Evolutionary conservation across 805 yeast species (phyloP).

Genomic region (Metschnikowia kofuensis): DNA sequence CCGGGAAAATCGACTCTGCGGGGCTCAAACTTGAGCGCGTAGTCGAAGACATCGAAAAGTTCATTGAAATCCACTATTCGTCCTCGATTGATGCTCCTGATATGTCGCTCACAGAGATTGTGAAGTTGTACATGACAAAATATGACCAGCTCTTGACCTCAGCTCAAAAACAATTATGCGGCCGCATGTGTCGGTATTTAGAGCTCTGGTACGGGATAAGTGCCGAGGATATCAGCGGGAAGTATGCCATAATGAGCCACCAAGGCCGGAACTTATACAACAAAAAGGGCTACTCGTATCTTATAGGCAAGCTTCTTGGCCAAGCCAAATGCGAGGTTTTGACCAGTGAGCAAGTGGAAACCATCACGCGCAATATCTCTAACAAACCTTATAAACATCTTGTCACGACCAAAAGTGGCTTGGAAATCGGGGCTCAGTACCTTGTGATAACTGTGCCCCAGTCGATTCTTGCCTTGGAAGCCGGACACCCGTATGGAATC

Average conservation of each 20-base stretch:
- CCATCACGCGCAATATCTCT: constrained; percentile 30
- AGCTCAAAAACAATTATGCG: constrained; percentile 50
- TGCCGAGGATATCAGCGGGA: constrained; percentile 65
- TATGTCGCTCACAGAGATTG: constrained; percentile 49
- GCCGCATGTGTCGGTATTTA: constrained; percentile 51
- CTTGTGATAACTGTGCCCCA: constrained; percentile 76
- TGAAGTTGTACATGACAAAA: constrained; percentile 44
- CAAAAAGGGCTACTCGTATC: constrained; percentile 52
- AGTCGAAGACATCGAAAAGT: constrained; percentile 55
- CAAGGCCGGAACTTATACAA: constrained; percentile 79
- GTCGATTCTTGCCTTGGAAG: constrained; percentile 53
- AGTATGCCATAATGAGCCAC: constrained; percentile 64
- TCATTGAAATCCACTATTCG: constrained; percentile 54
- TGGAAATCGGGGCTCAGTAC: constrained; percentile 45
- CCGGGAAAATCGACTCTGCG: constrained; percentile 33
- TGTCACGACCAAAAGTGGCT: constrained; percentile 34
- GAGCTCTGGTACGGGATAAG: constrained; percentile 83
- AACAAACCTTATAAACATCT: constrained; percentile 17
- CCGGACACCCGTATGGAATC: constrained; percentile 43
- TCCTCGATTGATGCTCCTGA: constrained; percentile 50
- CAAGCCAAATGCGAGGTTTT: constrained; percentile 35
- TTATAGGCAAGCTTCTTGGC: constrained; percentile 42
- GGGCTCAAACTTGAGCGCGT: constrained; percentile 33
- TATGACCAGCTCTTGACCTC: constrained; percentile 47
- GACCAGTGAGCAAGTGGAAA: constrained; percentile 41